Evolutionary conservation across 305 asterid genomes (phyloP).

Genomic region (Solanum aculeatissimum): DNA sequence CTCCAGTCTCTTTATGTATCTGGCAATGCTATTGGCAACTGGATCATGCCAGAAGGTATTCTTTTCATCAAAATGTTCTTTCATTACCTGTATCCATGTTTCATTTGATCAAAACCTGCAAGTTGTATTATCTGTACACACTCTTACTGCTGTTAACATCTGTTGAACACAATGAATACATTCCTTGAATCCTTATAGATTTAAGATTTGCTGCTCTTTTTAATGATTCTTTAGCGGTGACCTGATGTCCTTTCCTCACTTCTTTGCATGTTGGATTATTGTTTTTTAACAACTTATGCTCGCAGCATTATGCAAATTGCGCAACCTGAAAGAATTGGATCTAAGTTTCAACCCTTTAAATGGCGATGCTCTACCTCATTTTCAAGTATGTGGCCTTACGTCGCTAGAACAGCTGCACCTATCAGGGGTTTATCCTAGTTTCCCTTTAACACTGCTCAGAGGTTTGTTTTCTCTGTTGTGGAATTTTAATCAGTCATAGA

Average conservation of each 20-base stretch:
- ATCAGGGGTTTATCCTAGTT: not conserved
- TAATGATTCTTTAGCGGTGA: not conserved
- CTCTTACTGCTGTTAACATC: not conserved
- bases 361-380: conserved; percentile 6
- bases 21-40: not conserved
- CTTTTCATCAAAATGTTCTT: not conserved
- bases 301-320: conserved; percentile 8
- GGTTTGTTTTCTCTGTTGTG: not conserved
- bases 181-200: not conserved
- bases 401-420: not conserved
- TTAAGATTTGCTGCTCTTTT: not conserved
- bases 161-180: not conserved
- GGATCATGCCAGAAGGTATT: conserved; percentile 4
- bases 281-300: not conserved
- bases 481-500: not conserved
- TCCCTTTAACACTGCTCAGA: not conserved
- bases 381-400: not conserved
- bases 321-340: conserved; percentile 3
- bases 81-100: not conserved
- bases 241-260: not conserved
- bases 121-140: no score
- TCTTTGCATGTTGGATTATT: not conserved
- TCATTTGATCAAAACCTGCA: not conserved
- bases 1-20: not conserved
- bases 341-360: conserved; percentile 6